Evolutionary conservation across 129 eudicot species (phyloP).

Genomic region (Flaveria trinervia): DNA sequence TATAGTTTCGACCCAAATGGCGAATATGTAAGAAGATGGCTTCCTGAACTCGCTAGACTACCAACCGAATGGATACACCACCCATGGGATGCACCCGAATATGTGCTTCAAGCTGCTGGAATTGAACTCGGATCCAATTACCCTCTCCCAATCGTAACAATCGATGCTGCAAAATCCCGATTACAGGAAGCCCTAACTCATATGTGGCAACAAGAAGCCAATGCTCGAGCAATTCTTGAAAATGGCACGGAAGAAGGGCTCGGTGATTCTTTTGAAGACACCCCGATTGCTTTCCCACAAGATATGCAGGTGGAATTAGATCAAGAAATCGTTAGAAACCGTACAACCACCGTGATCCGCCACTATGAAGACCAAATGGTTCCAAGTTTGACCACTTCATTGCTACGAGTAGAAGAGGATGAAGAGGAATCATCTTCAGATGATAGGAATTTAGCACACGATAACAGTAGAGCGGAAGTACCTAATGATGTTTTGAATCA

Average conservation of each 20-base stretch:
- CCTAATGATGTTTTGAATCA: constrained; percentile 56
- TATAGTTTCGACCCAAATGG: constrained; percentile 93
- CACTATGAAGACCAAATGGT: constrained; percentile 95
- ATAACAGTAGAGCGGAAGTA: constrained; percentile 76
- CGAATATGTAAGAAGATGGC: constrained; percentile 93
- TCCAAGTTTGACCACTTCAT: constrained; percentile 78
- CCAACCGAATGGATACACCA: constrained; percentile 99
- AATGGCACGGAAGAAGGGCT: constrained; percentile 95
- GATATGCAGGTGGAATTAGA: constrained; percentile 77
- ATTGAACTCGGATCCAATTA: constrained; percentile 91
- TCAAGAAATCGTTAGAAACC: constrained; percentile 51
- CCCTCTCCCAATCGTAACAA: constrained; percentile 76
- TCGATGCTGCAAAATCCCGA: constrained; percentile 74
- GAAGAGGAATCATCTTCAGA: constrained; percentile 69
- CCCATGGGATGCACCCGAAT: constrained; percentile 94
- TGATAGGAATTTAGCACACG: constrained; percentile 32
- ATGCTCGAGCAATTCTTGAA: constrained; percentile 66
- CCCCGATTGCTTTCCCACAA: constrained; percentile 75
- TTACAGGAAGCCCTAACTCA: constrained; percentile 65
- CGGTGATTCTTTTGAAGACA: constrained; percentile 81
- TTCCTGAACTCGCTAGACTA: constrained; percentile 89
- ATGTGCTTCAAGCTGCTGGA: constrained; percentile 94
- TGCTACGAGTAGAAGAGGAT: constrained; percentile 55
- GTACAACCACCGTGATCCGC: constrained; percentile 36
- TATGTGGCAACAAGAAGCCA: constrained; percentile 91